Evolutionary conservation across 1,139 yeast species (phyloP).

Genomic region (Pichia sp.): DNA sequence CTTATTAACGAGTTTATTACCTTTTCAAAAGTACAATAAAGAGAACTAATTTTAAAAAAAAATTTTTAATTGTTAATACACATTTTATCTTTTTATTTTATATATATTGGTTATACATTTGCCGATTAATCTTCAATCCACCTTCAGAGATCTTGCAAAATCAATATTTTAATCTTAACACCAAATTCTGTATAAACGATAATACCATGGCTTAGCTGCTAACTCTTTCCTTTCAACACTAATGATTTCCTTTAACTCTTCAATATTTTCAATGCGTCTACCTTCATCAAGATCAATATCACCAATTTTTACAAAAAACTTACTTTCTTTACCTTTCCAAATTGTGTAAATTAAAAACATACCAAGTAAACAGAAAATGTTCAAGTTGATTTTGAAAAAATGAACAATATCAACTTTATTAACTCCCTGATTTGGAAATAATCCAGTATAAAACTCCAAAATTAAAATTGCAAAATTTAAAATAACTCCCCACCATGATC

Average conservation of each 20-base stretch:
- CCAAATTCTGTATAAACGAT: slow-evolving; percentile 45
- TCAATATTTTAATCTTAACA: slow-evolving; percentile 28
- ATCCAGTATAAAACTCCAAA: slow-evolving; percentile 64
- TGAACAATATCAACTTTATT: background rate
- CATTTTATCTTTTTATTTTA: no score
- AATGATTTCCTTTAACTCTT: slow-evolving; percentile 51
- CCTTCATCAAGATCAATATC: slow-evolving; percentile 63
- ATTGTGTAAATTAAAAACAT: slow-evolving; percentile 36
- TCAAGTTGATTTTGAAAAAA: slow-evolving; percentile 54
- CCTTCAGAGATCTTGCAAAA: no score
- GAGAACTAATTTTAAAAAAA: no score
- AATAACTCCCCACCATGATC: slow-evolving; percentile 57
- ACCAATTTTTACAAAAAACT: slow-evolving; percentile 20
- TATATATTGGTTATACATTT: no score
- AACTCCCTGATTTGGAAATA: slow-evolving; percentile 41
- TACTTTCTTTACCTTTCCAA: slow-evolving; percentile 34
- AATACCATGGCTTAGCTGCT: slow-evolving; percentile 44
- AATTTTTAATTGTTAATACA: no score
- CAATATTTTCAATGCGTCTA: slow-evolving; percentile 56
- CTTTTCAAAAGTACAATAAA: no score
- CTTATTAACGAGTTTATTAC: no score
- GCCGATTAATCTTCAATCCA: no score
- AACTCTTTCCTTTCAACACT: slow-evolving; percentile 46
- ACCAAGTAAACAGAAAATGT: slow-evolving; percentile 45
- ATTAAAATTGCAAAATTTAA: slow-evolving; percentile 55